Percentiles rank a stretch among this genome's conserved stretches.
Conservation (phyloP, 2,329 filamentous ascomycete genomes). For the Talaromyces amestolkiae region DNA sequence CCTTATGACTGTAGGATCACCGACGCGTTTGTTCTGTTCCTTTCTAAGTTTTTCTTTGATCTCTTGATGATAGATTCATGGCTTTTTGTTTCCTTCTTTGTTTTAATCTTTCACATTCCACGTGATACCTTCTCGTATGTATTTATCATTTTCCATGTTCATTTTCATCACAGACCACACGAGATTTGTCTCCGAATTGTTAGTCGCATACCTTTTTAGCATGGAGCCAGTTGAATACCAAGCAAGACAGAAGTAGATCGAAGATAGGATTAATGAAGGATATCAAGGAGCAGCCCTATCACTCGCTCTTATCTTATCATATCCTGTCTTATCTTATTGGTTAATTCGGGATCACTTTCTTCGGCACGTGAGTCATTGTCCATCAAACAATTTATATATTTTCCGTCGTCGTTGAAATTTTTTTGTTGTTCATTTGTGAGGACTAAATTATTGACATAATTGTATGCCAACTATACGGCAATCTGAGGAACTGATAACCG, state of each 20-base stretch:
- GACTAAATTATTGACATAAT: not conserved
- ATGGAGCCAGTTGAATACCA: not conserved
- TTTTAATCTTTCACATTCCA: not conserved
- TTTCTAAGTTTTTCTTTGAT: not conserved
- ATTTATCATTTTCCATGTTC: not conserved
- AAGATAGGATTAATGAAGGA: not conserved
- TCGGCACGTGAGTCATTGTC: not conserved
- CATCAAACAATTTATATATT: not conserved
- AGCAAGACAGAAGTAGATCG: not conserved
- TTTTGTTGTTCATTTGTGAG: too few relatives aligned
- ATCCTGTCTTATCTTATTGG: not conserved
- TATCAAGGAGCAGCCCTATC: not conserved
- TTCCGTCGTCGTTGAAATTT: not conserved
- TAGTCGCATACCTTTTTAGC: not conserved
- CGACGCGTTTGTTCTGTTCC: not conserved
- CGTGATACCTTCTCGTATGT: conserved; percentile 3
- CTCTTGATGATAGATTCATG: not conserved
- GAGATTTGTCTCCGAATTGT: not conserved
- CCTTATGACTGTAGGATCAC: not conserved
- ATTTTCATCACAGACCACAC: not conserved
- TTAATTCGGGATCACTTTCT: not conserved
- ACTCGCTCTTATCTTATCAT: not conserved
- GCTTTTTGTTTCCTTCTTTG: not conserved
- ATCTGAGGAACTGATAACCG: not conserved
- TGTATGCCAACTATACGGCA: not conserved